A percentile compares a stretch with the other conserved stretches of the same genome.
These are phyloP conservation scores for Favolaschia claudopus DNA, from an alignment of 768 basidiomycete species.

Conservation along the genomic window DNA sequence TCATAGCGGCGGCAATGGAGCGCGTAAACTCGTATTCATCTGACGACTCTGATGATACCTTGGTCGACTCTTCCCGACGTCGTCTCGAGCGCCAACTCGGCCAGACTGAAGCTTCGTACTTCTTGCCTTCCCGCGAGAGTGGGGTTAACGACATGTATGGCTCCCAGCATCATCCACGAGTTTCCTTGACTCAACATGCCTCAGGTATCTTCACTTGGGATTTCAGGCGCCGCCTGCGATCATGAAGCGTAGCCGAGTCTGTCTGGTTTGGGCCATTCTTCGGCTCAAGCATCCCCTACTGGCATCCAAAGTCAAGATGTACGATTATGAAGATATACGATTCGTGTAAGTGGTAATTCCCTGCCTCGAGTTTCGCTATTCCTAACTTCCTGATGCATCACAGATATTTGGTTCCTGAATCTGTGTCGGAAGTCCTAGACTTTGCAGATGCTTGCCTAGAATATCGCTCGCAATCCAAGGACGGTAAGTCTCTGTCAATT, in stretches of 20 bases:
- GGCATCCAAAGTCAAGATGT: conserved; percentile 66
- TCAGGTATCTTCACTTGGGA: conserved; percentile 83
- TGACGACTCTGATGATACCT: conserved; percentile 20
- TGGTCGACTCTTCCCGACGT: conserved; percentile 5
- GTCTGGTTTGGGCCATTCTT: conserved; percentile 74
- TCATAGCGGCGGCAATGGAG: conserved; percentile 12
- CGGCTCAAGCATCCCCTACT: conserved; percentile 76
- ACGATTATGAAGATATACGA: conserved; percentile 65
- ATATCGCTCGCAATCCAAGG: conserved; percentile 58
- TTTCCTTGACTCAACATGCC: not conserved
- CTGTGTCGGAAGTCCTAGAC: conserved; percentile 51
- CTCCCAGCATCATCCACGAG: not conserved
- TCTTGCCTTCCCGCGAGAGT: conserved; percentile 75
- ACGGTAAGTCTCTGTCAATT: conserved; percentile 50
- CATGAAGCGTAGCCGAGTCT: conserved; percentile 56
- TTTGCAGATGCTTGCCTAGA: conserved; percentile 58
- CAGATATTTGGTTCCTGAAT: conserved; percentile 57
- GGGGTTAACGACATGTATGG: conserved; percentile 90
- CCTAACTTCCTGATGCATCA: not conserved
- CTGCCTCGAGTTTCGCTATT: not conserved
- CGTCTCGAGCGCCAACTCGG: conserved; percentile 64
- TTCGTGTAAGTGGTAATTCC: conserved; percentile 61
- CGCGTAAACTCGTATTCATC: conserved; percentile 19
- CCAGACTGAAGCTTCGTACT: conserved; percentile 82
- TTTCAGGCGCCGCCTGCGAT: conserved; percentile 57